phyloP scores from a whole-genome alignment of 192 early-diverging fungal genomes.

The Podila minutissima region DNA sequence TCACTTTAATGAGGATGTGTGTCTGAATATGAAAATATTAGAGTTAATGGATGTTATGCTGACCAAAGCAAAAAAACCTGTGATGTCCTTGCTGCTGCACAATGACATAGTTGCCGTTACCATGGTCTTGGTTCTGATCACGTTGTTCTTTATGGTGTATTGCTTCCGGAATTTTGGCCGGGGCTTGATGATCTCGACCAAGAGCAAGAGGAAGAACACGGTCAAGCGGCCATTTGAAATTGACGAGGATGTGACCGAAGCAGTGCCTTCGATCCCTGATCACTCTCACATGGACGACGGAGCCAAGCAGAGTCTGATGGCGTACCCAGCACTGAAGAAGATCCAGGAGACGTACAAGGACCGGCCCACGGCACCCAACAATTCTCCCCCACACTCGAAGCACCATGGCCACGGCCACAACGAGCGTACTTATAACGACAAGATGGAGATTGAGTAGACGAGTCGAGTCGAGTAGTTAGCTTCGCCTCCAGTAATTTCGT shows the following conservation, averaged over 20 bases:
- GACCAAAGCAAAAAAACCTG: not conserved
- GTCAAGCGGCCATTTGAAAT: slow-evolving; percentile 37
- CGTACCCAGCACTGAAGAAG: slow-evolving; percentile 43
- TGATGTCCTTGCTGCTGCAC: not conserved
- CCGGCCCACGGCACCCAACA: not conserved
- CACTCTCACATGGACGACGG: slow-evolving; percentile 21
- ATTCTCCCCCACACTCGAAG: not conserved
- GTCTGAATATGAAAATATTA: too few relatives aligned
- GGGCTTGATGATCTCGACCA: slow-evolving; percentile 33
- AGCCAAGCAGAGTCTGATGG: slow-evolving; percentile 30
- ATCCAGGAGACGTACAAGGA: slow-evolving; percentile 41
- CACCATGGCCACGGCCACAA: not conserved
- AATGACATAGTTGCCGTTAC: slow-evolving; percentile 34
- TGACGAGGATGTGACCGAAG: slow-evolving; percentile 34
- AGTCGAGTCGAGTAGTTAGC: not conserved
- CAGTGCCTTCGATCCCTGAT: slow-evolving; percentile 30
- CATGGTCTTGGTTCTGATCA: slow-evolving; percentile 31
- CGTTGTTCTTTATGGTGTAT: slow-evolving; percentile 41
- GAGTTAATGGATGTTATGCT: too few relatives aligned
- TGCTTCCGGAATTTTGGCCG: slow-evolving; percentile 52
- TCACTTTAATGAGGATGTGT: not conserved
- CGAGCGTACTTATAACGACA: slow-evolving; percentile 26
- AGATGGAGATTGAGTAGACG: slow-evolving; percentile 44
- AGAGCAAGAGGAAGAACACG: slow-evolving; percentile 1
- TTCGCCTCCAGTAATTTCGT: too few relatives aligned